These are phyloP conservation scores for Monosporozyma yasuniensis DNA, from an alignment of 805 yeast genomes.

Conservation along the genomic window DNA sequence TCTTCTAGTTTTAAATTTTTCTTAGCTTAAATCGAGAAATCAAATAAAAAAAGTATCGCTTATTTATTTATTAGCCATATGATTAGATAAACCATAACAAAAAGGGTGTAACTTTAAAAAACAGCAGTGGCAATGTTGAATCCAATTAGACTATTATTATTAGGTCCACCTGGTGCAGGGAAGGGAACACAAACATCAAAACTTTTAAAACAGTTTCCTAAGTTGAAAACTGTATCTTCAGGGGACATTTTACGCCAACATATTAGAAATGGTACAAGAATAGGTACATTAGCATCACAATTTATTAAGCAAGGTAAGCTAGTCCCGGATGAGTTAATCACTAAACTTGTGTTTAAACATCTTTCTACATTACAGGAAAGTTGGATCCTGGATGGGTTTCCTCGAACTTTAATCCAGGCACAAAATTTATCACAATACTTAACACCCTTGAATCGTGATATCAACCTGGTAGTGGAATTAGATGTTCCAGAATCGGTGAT, in stretches of 20 bases:
- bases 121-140: slow-evolving; percentile 1
- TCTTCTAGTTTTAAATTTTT: neutral
- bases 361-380: slow-evolving; percentile 33
- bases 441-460: slow-evolving; percentile 28
- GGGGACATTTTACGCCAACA: slow-evolving; percentile 77
- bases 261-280: slow-evolving; percentile 41
- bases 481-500: slow-evolving; percentile 83
- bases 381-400: slow-evolving; percentile 90
- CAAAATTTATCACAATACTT: slow-evolving; percentile 41
- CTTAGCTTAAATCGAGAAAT: too few relatives aligned
- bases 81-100: too few relatives aligned
- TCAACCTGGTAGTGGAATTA: slow-evolving; percentile 77
- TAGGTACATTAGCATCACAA: slow-evolving; percentile 50
- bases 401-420: slow-evolving; percentile 75
- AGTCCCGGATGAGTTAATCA: slow-evolving; percentile 67
- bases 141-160: slow-evolving; percentile 57
- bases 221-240: slow-evolving; percentile 57
- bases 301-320: slow-evolving; percentile 56
- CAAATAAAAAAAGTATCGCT: too few relatives aligned
- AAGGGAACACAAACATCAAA: slow-evolving; percentile 82
- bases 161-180: slow-evolving; percentile 96
- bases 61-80: too few relatives aligned
- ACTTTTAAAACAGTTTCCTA: slow-evolving; percentile 45
- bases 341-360: slow-evolving; percentile 33
- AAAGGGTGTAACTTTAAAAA: neutral